Evolutionary conservation across 2,329 filamentous ascomycete species (phyloP).

Genomic region (Aspergillus aculeatus): DNA sequence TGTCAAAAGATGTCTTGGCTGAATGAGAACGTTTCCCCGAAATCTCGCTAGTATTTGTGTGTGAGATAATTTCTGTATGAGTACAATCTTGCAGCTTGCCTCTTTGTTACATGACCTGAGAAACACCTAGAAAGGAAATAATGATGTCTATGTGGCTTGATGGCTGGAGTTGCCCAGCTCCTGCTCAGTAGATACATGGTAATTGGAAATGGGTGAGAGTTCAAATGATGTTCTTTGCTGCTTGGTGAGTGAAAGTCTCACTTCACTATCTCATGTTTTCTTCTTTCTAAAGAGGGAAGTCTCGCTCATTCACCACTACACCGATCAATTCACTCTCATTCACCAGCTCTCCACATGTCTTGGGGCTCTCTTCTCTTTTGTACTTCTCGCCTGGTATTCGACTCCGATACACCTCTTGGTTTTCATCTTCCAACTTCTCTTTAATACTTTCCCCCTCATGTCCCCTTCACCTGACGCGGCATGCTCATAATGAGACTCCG

Average conservation of each 20-base stretch:
- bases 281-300: not conserved
- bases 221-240: not conserved
- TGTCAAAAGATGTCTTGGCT: too few species aligned
- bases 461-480: not conserved
- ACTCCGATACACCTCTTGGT: too few species aligned
- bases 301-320: not conserved
- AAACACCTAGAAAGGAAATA: too few species aligned
- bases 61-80: too few species aligned
- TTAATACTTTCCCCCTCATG: not conserved
- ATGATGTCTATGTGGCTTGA: too few species aligned
- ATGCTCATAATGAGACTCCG: conserved; percentile 33
- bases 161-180: too few species aligned
- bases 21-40: too few species aligned
- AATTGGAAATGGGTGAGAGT: not conserved
- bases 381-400: not conserved
- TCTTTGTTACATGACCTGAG: too few species aligned
- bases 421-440: too few species aligned
- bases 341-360: not conserved
- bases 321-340: not conserved
- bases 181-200: too few species aligned
- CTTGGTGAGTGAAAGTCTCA: not conserved
- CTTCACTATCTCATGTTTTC: not conserved
- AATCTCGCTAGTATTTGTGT: too few species aligned
- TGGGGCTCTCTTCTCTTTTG: not conserved
- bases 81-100: too few species aligned